phyloP scores from a whole-genome alignment of 371 early-diverging fungal species.

The Phascolomyces articulosus region DNA sequence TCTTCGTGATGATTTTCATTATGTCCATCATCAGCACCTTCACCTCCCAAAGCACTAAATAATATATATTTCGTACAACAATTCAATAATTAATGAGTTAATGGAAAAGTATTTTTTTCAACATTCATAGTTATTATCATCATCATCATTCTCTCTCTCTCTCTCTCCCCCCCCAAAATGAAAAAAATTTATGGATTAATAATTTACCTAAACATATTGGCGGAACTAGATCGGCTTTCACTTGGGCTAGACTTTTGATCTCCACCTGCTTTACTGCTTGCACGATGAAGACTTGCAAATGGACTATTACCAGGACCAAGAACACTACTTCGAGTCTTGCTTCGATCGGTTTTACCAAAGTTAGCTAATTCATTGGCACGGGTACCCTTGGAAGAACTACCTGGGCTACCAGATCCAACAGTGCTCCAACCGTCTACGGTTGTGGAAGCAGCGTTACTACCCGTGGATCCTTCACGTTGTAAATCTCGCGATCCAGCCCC shows the following conservation, averaged over 20 bases:
- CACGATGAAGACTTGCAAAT: conserved; percentile 51
- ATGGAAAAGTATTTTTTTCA: no score
- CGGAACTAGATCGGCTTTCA: conserved; percentile 30
- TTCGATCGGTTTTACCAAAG: conserved; percentile 80
- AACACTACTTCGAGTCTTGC: conserved; percentile 54
- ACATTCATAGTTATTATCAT: no score
- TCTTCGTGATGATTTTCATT: neutral
- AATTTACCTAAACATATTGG: conserved; percentile 61
- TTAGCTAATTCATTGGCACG: conserved; percentile 74
- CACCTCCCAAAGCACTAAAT: conserved; percentile 14
- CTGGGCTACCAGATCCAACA: conserved; percentile 54
- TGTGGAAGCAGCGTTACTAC: conserved; percentile 27
- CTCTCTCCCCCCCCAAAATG: neutral
- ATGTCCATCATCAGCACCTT: conserved; percentile 6
- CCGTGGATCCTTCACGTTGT: conserved; percentile 50
- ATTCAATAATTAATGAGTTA: no score
- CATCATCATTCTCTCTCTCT: no score
- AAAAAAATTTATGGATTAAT: no score
- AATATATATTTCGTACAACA: neutral
- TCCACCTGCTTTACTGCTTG: conserved; percentile 30
- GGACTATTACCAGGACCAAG: conserved; percentile 64
- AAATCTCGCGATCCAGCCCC: conserved; percentile 45
- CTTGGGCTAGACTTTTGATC: conserved; percentile 32
- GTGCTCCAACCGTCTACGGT: conserved; percentile 76
- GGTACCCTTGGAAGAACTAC: conserved; percentile 36